phyloP scores from a whole-genome alignment of 371 early-diverging fungal genomes.

The Mortierella sp. region DNA sequence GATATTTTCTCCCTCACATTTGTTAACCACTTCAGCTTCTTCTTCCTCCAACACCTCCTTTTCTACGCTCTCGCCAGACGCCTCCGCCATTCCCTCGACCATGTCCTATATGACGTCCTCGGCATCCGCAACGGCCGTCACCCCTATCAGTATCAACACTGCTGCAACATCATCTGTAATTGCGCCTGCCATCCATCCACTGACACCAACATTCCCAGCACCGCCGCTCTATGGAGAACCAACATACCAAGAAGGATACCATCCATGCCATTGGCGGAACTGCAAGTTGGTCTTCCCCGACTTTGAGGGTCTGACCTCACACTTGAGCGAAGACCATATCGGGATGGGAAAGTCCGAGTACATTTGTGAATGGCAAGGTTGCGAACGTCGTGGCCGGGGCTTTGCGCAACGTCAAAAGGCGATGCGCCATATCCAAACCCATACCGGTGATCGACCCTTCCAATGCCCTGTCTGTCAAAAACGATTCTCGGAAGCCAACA shows the following conservation, averaged over 20 bases:
- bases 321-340: slow-evolving; percentile 76
- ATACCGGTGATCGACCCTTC: slow-evolving; percentile 86
- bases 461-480: slow-evolving; percentile 80
- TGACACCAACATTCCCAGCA: not conserved
- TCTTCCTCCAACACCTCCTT: not conserved
- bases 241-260: slow-evolving; percentile 26
- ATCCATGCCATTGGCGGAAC: slow-evolving; percentile 69
- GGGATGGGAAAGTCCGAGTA: slow-evolving; percentile 76
- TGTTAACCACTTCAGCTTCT: not conserved
- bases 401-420: slow-evolving; percentile 84
- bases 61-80: slow-evolving; percentile 6
- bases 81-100: too few relatives aligned
- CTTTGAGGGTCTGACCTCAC: slow-evolving; percentile 73
- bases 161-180: not conserved
- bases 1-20: not conserved
- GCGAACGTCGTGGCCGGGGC: slow-evolving; percentile 71
- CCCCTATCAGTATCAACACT: not conserved
- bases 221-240: slow-evolving; percentile 3
- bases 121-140: not conserved
- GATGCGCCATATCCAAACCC: slow-evolving; percentile 87
- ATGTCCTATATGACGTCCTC: too few relatives aligned
- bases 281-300: slow-evolving; percentile 63
- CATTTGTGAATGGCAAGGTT: slow-evolving; percentile 81
- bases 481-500: slow-evolving; percentile 81
- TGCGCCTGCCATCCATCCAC: not conserved